Evolutionary conservation across 306 rosid species (phyloP), one percentile per base, ranked within the genome.

Genomic region (Begonia masoniana): DNA sequence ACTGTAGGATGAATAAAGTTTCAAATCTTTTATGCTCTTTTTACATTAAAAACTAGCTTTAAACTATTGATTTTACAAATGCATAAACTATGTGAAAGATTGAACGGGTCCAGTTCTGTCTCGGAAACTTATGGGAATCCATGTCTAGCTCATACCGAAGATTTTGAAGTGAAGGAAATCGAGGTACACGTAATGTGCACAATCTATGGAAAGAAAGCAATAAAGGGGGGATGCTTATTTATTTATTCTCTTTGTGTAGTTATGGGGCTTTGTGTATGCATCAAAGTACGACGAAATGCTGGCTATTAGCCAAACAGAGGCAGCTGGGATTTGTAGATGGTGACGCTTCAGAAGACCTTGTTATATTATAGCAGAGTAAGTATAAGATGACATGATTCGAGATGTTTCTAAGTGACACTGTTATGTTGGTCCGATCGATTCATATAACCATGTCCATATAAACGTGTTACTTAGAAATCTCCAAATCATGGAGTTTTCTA

Each of bases 111-210:
- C 43, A 89, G 97, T 56, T 80, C 95, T 0, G 76, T 73, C 58
- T 85, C 95, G 2, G 94, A 89, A 68, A 89, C 95, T 12, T 89
- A 82, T 31, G 94, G 83, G 5, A 89, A 89, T 73, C 87, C 97
- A 49, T 89, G 95, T 66, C 97, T 89, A 69, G 95, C 97, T 10
- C 66, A 80, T 66, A 72, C 94, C 13, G 65, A 76, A 66, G 95
- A 89, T 54, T 89, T 89, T 64, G 85, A 78, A 56, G 87, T 85
- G 47, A 85, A 85, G 81, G 94, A 89, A 74, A 82, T 89, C 52
- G 97, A 89, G 95, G 94, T 89, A 60, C 50, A 54, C 52, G 49
- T 41, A 21, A 21, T 21, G 24, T 21, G 24, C 24, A 21, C 24
- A 21, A 21, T 21, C 24, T 21, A 21, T 21, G 24, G 24, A 21